These are phyloP conservation scores for Nicotiana tabacum DNA, from an alignment of 257 asterid species.

Conservation along the genomic window DNA sequence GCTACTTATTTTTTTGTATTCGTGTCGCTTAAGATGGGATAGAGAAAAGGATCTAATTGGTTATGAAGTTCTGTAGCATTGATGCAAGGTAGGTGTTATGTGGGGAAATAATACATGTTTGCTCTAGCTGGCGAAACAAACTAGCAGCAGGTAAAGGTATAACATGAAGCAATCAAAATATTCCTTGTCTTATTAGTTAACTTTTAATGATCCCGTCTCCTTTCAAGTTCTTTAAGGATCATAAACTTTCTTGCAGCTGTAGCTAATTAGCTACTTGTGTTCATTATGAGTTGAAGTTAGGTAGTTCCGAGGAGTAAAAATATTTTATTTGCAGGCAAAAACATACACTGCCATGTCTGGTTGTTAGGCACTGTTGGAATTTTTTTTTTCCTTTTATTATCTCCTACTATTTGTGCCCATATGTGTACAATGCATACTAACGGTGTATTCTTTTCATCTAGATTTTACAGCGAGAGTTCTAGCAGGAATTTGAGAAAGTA, in stretches of 20 bases:
- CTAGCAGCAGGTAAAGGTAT: neutral
- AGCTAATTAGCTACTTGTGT: conserved; percentile 3
- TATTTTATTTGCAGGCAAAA: neutral
- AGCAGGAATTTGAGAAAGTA: conserved; percentile 19
- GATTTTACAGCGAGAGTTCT: conserved; percentile 16
- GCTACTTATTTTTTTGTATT: neutral
- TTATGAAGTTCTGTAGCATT: neutral
- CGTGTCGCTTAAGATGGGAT: neutral
- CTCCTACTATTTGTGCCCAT: neutral
- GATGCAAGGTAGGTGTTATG: neutral
- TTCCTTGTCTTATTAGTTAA: neutral
- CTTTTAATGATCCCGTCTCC: neutral
- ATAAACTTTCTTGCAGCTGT: neutral
- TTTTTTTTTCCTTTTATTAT: neutral
- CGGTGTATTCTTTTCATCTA: conserved; percentile 11
- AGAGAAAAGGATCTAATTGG: neutral
- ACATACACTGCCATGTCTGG: neutral
- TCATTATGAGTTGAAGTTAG: neutral
- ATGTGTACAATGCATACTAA: neutral
- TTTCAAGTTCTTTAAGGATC: neutral
- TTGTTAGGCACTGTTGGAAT: neutral
- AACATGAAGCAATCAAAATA: neutral
- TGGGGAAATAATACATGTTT: neutral
- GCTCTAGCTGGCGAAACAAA: neutral
- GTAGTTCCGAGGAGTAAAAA: neutral